Percentiles rank a stretch among this genome's conserved stretches.
These are phyloP conservation scores for Diplodia intermedia DNA, from an alignment of 2,329 filamentous ascomycete species.

Conservation along the genomic window DNA sequence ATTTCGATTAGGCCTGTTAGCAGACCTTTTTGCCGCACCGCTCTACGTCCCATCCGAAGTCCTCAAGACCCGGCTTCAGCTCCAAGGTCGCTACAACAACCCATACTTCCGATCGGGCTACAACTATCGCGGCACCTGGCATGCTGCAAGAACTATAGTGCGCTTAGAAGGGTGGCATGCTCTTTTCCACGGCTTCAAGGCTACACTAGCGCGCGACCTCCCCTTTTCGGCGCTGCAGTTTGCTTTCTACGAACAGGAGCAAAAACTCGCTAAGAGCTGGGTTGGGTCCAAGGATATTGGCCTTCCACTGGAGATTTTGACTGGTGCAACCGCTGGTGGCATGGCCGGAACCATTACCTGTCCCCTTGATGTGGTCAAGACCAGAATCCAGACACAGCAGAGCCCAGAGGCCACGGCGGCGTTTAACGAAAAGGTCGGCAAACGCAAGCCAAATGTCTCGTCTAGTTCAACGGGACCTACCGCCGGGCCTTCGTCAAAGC, in stretches of 20 bases:
- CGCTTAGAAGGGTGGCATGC: constrained; percentile 81
- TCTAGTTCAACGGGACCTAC: constrained; percentile 9
- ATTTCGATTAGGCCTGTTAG: constrained; percentile 73
- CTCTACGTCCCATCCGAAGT: constrained; percentile 98
- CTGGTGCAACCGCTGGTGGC: constrained; percentile 86
- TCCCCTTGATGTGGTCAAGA: constrained; percentile 96
- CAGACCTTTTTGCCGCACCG: constrained; percentile 88
- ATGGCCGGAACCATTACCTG: constrained; percentile 94
- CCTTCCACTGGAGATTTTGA: constrained; percentile 81
- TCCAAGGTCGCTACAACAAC: constrained; percentile 95
- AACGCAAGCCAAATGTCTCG: not conserved
- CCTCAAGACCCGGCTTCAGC: constrained; percentile 92
- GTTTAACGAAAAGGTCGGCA: not conserved
- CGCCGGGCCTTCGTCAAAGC: constrained; percentile 40
- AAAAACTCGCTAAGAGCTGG: constrained; percentile 79
- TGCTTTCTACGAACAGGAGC: constrained; percentile 96
- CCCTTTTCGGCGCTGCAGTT: constrained; percentile 97
- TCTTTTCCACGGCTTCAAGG: constrained; percentile 96
- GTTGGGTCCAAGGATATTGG: constrained; percentile 85
- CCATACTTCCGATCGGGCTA: constrained; percentile 93
- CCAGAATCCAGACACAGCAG: constrained; percentile 91
- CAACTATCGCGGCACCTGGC: constrained; percentile 86
- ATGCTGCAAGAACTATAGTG: constrained; percentile 86
- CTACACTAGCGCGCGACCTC: constrained; percentile 90
- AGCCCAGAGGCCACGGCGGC: constrained; percentile 54